Percentiles rank a stretch among this genome's conserved stretches.
These are phyloP conservation scores for Fragaria nilgerrensis DNA, from an alignment of 306 rosid species.

Conservation along the genomic window DNA sequence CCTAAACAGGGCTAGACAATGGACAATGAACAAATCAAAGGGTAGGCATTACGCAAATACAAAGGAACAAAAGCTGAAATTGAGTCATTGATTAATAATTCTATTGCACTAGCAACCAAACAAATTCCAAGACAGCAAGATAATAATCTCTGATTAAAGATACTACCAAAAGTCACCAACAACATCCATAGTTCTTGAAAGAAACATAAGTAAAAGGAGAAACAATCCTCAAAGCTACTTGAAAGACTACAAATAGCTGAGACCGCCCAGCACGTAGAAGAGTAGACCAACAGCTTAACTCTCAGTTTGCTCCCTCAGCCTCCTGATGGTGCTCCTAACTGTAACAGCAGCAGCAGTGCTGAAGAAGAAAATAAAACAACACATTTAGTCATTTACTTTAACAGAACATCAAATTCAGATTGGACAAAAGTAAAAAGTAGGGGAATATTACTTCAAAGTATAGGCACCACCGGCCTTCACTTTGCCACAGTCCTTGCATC, in stretches of 20 bases:
- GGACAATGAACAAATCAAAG: no score
- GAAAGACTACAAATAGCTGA: neutral
- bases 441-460: slow-evolving; percentile 59
- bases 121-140: neutral
- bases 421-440: neutral
- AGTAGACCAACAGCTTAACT: slow-evolving; percentile 29
- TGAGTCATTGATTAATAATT: neutral
- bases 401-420: neutral
- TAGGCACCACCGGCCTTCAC: slow-evolving; percentile 86
- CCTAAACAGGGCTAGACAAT: no score
- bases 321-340: slow-evolving; percentile 74
- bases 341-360: slow-evolving; percentile 91
- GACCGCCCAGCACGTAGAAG: neutral
- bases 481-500: slow-evolving; percentile 90
- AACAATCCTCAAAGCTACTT: slow-evolving; percentile 2
- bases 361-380: slow-evolving; percentile 19
- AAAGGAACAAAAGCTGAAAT: neutral
- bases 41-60: no score
- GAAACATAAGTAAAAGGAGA: neutral
- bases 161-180: neutral
- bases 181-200: neutral
- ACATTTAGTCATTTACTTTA: neutral
- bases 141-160: neutral
- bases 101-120: neutral
- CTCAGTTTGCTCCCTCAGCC: slow-evolving; percentile 87